Evolutionary conservation across 805 yeast genomes (phyloP).

Genomic region (Saccharomycopsis capsularis): DNA sequence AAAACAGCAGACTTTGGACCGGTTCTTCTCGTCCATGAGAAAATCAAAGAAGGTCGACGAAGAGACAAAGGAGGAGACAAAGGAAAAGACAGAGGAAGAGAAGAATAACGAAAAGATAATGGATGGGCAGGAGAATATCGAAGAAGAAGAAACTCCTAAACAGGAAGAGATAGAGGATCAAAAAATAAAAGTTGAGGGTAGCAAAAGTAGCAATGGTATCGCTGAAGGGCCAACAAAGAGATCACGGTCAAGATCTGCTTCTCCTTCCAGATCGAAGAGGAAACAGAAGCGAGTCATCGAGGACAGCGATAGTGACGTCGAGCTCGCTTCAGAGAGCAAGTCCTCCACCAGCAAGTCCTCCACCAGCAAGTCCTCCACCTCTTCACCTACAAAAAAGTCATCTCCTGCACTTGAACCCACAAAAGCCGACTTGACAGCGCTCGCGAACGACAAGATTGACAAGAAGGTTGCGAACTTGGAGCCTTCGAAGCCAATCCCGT

Average conservation of each 20-base stretch:
- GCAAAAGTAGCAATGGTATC: neutral
- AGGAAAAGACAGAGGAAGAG: neutral
- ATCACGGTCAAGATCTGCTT: neutral
- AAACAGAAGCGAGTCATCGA: neutral
- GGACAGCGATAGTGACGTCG: neutral
- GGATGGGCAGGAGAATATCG: too few relatives aligned
- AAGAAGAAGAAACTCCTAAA: too few relatives aligned
- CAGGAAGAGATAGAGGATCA: too few relatives aligned
- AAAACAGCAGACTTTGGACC: slow-evolving; percentile 7
- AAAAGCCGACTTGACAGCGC: neutral
- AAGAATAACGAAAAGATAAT: too few relatives aligned
- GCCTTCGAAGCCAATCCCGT: slow-evolving; percentile 27
- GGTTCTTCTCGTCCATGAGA: neutral
- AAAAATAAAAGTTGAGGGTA: too few relatives aligned
- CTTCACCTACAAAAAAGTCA: neutral
- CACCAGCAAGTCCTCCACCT: neutral
- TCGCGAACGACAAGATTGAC: slow-evolving; percentile 4
- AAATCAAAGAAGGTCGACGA: neutral
- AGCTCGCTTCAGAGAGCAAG: too few relatives aligned
- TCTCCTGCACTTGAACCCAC: neutral
- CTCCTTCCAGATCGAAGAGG: neutral
- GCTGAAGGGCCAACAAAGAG: neutral
- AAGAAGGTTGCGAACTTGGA: neutral
- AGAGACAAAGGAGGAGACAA: neutral
- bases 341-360: too few relatives aligned